phyloP scores from a whole-genome alignment of 306 rosid genomes.

The Hippophae rhamnoides region DNA sequence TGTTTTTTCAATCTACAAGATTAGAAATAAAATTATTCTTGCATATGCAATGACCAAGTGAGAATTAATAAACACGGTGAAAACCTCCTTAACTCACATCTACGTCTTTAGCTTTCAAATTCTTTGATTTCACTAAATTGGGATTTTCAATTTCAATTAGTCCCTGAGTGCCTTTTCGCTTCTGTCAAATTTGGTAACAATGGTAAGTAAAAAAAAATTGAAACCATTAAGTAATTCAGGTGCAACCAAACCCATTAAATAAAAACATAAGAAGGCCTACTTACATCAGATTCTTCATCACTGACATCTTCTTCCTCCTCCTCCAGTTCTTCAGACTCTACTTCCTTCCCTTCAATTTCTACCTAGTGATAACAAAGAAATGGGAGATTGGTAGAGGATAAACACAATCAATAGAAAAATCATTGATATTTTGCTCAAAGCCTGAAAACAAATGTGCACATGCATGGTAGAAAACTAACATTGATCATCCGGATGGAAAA shows the following conservation, averaged over 20 bases:
- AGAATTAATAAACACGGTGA: not conserved
- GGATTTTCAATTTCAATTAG: conserved; percentile 89
- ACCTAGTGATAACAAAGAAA: conserved; percentile 30
- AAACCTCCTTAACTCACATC: conserved; percentile 50
- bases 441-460: too few species aligned
- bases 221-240: not conserved
- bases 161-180: conserved; percentile 77
- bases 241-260: conserved; percentile 9
- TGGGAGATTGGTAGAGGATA: not conserved
- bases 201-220: conserved; percentile 3
- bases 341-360: conserved; percentile 51
- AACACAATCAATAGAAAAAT: too few species aligned
- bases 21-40: conserved; percentile 1
- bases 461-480: too few species aligned
- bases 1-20: conserved; percentile 56
- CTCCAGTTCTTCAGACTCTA: conserved; percentile 17
- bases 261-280: not conserved
- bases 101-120: conserved; percentile 54
- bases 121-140: conserved; percentile 70
- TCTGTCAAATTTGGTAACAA: conserved; percentile 34
- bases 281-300: conserved; percentile 41
- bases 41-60: too few species aligned
- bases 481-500: too few species aligned
- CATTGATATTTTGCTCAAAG: too few species aligned
- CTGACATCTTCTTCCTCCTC: conserved; percentile 35